Percentiles rank a stretch among this genome's conserved stretches.
Evolutionary conservation across 768 basidiomycete genomes (phyloP).

Genomic region (Mycena epipterygia): DNA sequence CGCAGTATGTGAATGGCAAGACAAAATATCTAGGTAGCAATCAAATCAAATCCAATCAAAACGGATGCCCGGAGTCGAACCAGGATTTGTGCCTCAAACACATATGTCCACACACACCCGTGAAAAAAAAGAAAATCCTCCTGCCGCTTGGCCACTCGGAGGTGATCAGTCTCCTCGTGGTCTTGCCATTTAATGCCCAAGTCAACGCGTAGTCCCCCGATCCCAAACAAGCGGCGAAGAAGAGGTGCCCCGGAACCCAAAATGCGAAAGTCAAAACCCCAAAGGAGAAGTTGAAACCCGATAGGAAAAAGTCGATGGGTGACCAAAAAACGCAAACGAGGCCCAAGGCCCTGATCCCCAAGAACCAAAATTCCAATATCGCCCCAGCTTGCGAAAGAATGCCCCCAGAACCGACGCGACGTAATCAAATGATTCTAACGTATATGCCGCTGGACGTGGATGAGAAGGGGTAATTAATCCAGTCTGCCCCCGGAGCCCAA

Average conservation of each 20-base stretch:
- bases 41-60: neutral
- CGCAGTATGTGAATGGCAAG: too few species aligned
- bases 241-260: constrained; percentile 1
- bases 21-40: too few species aligned
- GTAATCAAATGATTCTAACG: neutral
- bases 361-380: neutral
- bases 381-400: neutral
- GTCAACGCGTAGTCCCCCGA: neutral
- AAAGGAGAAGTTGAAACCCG: too few species aligned
- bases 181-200: neutral
- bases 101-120: constrained; percentile 19
- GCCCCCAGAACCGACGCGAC: neutral
- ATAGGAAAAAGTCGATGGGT: too few species aligned
- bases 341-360: neutral
- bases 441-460: neutral
- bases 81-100: constrained; percentile 14
- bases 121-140: neutral
- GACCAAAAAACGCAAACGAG: neutral
- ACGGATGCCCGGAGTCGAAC: constrained; percentile 16
- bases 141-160: constrained; percentile 1
- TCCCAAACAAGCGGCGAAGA: constrained; percentile 1
- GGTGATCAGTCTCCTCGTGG: constrained; percentile 12
- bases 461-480: neutral
- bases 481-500: neutral
- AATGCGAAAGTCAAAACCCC: neutral